Percentiles rank a stretch among this genome's conserved stretches.
Evolutionary conservation across 805 yeast genomes (phyloP).

Genomic region (Schwanniomyces sp.): DNA sequence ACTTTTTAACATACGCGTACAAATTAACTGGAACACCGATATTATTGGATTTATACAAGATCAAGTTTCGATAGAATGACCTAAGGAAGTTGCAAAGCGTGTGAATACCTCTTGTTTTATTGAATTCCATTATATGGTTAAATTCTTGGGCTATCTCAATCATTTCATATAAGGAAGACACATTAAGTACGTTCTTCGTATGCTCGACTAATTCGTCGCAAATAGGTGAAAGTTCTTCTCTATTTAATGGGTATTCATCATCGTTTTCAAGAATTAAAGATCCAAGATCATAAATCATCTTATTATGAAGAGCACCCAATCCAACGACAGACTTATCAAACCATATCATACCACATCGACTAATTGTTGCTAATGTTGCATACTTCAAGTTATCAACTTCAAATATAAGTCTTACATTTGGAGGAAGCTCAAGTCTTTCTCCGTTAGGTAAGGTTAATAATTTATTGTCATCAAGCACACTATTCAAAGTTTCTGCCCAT

Average conservation of each 20-base stretch:
- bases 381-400: conserved; percentile 66
- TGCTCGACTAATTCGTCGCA: conserved; percentile 13
- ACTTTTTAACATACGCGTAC: conserved; percentile 27
- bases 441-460: conserved; percentile 85
- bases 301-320: conserved; percentile 13
- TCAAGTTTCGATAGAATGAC: conserved; percentile 28
- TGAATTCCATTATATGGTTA: conserved; percentile 55
- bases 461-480: conserved; percentile 87
- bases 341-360: conserved; percentile 90
- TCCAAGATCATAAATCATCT: conserved; percentile 17
- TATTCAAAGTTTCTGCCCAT: conserved; percentile 89
- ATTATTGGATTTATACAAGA: conserved; percentile 8
- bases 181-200: not conserved
- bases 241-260: conserved; percentile 6
- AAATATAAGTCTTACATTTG: conserved; percentile 64
- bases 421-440: conserved; percentile 71
- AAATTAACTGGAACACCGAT: conserved; percentile 15
- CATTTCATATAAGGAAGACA: conserved; percentile 14
- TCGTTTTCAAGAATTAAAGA: conserved; percentile 5
- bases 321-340: conserved; percentile 40
- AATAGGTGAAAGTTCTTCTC: conserved; percentile 5
- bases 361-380: conserved; percentile 89
- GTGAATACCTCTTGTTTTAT: conserved; percentile 31
- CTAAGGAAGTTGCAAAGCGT: conserved; percentile 42
- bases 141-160: conserved; percentile 22